These are phyloP conservation scores for Prunus padus DNA, from an alignment of 306 rosid genomes.

Conservation along the genomic window DNA sequence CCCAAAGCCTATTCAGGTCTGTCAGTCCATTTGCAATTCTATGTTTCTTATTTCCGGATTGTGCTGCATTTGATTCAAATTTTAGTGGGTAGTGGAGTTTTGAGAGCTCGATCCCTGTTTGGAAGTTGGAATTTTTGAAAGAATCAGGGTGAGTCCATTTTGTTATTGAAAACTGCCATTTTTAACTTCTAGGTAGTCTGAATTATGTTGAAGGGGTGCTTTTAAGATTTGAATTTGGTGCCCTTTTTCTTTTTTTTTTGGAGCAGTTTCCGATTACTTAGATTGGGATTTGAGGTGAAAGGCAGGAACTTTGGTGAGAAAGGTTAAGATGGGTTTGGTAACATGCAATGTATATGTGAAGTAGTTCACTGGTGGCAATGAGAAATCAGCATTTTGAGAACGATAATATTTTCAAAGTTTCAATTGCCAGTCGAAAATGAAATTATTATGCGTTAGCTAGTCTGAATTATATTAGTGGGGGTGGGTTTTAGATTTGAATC, in stretches of 20 bases:
- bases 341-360: neutral
- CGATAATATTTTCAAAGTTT: neutral
- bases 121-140: neutral
- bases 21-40: slow-evolving; percentile 4
- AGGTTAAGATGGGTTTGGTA: neutral
- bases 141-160: neutral
- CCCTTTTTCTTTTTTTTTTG: too few species aligned
- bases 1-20: slow-evolving; percentile 86
- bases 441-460: too few species aligned
- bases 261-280: neutral
- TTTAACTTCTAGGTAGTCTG: neutral
- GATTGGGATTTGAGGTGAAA: slow-evolving; percentile 1
- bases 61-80: neutral
- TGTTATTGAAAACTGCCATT: neutral
- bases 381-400: neutral
- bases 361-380: neutral
- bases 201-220: neutral
- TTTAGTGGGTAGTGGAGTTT: neutral
- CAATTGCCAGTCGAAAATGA: too few species aligned
- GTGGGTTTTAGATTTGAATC: neutral
- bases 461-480: neutral
- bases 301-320: neutral
- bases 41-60: neutral
- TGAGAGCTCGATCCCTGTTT: neutral
- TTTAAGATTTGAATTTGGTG: neutral